Percentiles rank a stretch among this genome's conserved stretches.
These are phyloP conservation scores for Sicyos baderoa DNA, from an alignment of 306 rosid genomes.

Conservation along the genomic window DNA sequence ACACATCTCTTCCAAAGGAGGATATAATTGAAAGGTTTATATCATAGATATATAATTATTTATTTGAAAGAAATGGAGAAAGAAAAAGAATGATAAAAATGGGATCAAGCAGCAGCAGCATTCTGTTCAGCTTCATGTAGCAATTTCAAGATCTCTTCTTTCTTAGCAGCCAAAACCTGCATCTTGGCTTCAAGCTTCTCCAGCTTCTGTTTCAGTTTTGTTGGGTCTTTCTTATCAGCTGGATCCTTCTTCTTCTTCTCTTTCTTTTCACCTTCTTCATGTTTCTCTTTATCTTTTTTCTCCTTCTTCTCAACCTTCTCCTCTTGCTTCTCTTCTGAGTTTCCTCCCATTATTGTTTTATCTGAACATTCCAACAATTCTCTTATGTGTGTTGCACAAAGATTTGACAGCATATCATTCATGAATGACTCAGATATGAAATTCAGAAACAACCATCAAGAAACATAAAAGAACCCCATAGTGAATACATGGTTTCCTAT, in stretches of 20 bases:
- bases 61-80: not conserved
- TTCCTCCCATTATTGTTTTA: constrained; percentile 7
- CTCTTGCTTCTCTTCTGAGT: constrained; percentile 11
- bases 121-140: too few relatives aligned
- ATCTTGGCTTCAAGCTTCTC: too few relatives aligned
- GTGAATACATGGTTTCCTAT: too few relatives aligned
- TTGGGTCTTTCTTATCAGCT: constrained; percentile 45
- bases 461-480: too few relatives aligned
- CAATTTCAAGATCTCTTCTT: too few relatives aligned
- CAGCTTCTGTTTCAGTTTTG: constrained; percentile 44
- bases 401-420: too few relatives aligned
- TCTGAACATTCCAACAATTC: not conserved
- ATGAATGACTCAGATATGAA: too few relatives aligned
- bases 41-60: not conserved
- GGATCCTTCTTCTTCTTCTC: constrained; percentile 28
- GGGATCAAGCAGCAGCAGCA: constrained; percentile 19
- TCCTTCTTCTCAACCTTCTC: not conserved
- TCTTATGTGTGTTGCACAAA: too few relatives aligned
- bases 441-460: too few relatives aligned
- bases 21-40: not conserved
- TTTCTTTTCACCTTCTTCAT: constrained; percentile 13
- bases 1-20: not conserved
- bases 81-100: not conserved
- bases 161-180: too few relatives aligned
- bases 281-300: constrained; percentile 14